Percentiles rank a stretch among this genome's conserved stretches.
Evolutionary conservation across 2,329 filamentous ascomycete species (phyloP).

Genomic region (Hypoxylon rubiginosum): DNA sequence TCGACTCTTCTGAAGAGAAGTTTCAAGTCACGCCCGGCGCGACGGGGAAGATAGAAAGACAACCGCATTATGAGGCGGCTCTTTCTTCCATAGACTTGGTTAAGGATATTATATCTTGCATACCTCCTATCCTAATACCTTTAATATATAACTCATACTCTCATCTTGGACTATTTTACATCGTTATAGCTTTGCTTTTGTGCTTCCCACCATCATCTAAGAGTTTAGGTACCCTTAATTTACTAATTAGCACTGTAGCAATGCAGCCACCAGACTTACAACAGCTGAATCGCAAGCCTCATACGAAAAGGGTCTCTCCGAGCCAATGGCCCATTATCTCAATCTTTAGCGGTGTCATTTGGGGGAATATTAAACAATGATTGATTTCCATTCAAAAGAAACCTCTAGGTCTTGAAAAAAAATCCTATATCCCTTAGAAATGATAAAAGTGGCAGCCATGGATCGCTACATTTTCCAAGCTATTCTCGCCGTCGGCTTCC

Average conservation of each 20-base stretch:
- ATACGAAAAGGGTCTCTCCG: no score
- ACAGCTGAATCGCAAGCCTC: no score
- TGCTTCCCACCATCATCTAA: background rate
- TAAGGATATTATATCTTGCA: background rate
- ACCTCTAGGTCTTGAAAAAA: background rate
- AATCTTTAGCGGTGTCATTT: background rate
- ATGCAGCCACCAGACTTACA: no score
- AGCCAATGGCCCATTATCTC: no score
- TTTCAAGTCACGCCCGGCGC: slow-evolving; percentile 31
- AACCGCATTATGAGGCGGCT: background rate
- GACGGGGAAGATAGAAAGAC: slow-evolving; percentile 16
- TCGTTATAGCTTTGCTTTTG: background rate
- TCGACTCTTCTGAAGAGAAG: slow-evolving; percentile 43
- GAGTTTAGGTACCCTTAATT: background rate
- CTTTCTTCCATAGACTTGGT: background rate
- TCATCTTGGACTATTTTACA: background rate
- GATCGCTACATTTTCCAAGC: background rate
- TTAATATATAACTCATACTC: background rate
- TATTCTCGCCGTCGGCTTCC: background rate
- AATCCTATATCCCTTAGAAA: no score
- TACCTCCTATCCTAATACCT: background rate
- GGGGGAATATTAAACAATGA: background rate
- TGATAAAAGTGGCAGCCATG: background rate
- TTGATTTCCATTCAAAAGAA: background rate
- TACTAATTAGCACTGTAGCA: background rate